Percentiles rank a stretch among this genome's conserved stretches.
Conservation (phyloP, 2,329 filamentous ascomycete genomes). For the Myriosclerotinia scirpicola region DNA sequence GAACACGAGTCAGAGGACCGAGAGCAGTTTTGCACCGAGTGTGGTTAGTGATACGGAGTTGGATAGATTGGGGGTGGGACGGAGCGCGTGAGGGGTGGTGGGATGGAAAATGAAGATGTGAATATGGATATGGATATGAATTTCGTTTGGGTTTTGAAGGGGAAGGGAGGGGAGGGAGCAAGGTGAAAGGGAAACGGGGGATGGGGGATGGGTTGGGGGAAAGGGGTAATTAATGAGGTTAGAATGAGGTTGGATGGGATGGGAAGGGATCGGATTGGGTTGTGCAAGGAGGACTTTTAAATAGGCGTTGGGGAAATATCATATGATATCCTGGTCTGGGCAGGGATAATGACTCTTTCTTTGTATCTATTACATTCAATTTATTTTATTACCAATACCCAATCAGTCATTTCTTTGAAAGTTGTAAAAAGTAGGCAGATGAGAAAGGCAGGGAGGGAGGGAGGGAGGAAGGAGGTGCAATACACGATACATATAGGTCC, state of each 20-base stretch:
- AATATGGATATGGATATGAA: background rate
- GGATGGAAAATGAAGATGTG: slow-evolving; percentile 12
- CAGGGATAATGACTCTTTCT: background rate
- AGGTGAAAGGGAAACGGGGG: slow-evolving; percentile 31
- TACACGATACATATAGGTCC: too few species aligned
- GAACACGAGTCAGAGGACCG: slow-evolving; percentile 30
- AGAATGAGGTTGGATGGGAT: slow-evolving; percentile 41
- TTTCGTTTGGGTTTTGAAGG: background rate
- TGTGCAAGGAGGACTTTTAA: slow-evolving; percentile 39
- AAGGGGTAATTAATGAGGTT: slow-evolving; percentile 37
- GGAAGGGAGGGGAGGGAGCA: too few species aligned
- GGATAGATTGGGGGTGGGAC: slow-evolving; percentile 33
- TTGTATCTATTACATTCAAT: background rate
- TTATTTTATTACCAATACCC: background rate
- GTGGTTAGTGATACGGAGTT: slow-evolving; percentile 34
- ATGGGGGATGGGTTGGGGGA: too few species aligned
- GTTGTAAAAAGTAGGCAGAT: too few species aligned
- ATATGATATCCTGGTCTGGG: slow-evolving; percentile 34
- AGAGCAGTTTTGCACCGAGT: slow-evolving; percentile 30
- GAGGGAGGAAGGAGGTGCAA: too few species aligned
- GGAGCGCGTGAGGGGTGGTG: slow-evolving; percentile 21
- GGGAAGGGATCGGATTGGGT: slow-evolving; percentile 27
- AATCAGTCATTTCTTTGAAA: too few species aligned
- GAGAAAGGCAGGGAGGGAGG: too few species aligned
- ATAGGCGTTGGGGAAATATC: slow-evolving; percentile 47